Conservation (phyloP, 2,329 filamentous ascomycete genomes). For the Pleurostoma richardsiae region DNA sequence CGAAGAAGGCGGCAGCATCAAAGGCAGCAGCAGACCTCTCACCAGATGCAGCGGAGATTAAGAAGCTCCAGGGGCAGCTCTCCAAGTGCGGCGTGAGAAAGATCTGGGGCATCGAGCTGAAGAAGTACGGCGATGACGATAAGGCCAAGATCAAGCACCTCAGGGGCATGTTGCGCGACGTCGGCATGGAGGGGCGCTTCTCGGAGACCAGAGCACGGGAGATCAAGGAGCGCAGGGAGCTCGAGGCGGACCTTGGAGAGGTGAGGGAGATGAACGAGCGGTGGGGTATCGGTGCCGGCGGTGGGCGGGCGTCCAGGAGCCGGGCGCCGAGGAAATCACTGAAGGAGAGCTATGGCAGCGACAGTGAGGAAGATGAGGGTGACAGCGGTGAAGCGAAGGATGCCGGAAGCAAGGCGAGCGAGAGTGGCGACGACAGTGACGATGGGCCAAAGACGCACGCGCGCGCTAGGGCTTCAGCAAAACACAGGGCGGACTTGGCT, state of each 20-base stretch:
- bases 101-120: constrained; percentile 83
- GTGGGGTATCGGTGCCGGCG: constrained; percentile 59
- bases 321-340: constrained; percentile 25
- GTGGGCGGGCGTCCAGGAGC: constrained; percentile 35
- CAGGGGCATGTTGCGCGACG: constrained; percentile 69
- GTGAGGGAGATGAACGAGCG: constrained; percentile 75
- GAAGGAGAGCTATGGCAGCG: constrained; percentile 28
- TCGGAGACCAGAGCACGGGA: constrained; percentile 77
- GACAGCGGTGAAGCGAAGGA: constrained; percentile 22
- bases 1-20: constrained; percentile 34
- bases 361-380: constrained; percentile 19
- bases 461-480: constrained; percentile 34
- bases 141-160: constrained; percentile 81
- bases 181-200: constrained; percentile 85
- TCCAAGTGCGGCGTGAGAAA: constrained; percentile 90
- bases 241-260: constrained; percentile 77
- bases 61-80: constrained; percentile 80
- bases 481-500: constrained; percentile 46
- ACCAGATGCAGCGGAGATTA: constrained; percentile 74
- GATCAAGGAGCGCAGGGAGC: constrained; percentile 83
- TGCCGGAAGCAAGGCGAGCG: constrained; percentile 15
- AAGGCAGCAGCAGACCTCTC: constrained; percentile 30
- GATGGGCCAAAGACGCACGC: constrained; percentile 25
- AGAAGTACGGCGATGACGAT: constrained; percentile 62
- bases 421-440: constrained; percentile 22